Evolutionary conservation across 2,329 filamentous ascomycete species (phyloP), one percentile per base, ranked within the genome.

Genomic region (Colletotrichum zoysiae): DNA sequence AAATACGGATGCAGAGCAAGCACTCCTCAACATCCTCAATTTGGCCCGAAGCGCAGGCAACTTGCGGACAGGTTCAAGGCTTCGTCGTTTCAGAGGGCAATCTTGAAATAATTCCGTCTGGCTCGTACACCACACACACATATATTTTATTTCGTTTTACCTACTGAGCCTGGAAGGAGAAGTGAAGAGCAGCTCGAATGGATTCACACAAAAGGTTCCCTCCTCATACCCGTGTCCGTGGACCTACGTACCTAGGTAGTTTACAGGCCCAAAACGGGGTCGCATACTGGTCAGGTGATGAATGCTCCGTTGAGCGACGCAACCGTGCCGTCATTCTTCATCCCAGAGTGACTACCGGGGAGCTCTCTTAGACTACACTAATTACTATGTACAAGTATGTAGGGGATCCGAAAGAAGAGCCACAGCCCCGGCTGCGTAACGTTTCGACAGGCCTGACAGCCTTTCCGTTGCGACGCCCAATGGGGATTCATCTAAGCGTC

Each of bases 301-400:
- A 33, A 42, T 35, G 26, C 50, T 35, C 35, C 9, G n/a, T 57
- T 30, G 48, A 51, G n/a, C 16, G 48, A 69, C 59, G 70, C 60
- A 65, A 69, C 26, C 20, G 38, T 65, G 65, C 48, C 60, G 70
- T 72, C 70, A 72, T 69, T 20, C 26, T 38, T 30, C 11, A 63
- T 26, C 42, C 35, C n/a, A 51, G 46, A 42, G n/a, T 26, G 40
- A 20, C 30, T n/a, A 35, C 61, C 33, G 55, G 42, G 48, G 58
- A 44, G 38, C 38, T 55, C 33, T 26, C 44, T 38, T 56, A 30
- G 2, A 30, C 30, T 53, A 6, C 44, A n/a, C 18, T n/a, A n/a
- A n/a, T n/a, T n/a, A n/a, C n/a, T n/a, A n/a, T n/a, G n/a, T n/a
- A n/a, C 26, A n/a, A 42, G 18, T 26, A 30, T 26, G 14, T 38